These are phyloP conservation scores for Paecilomyces niveus DNA, from an alignment of 2,329 filamentous ascomycete genomes.

Conservation along the genomic window DNA sequence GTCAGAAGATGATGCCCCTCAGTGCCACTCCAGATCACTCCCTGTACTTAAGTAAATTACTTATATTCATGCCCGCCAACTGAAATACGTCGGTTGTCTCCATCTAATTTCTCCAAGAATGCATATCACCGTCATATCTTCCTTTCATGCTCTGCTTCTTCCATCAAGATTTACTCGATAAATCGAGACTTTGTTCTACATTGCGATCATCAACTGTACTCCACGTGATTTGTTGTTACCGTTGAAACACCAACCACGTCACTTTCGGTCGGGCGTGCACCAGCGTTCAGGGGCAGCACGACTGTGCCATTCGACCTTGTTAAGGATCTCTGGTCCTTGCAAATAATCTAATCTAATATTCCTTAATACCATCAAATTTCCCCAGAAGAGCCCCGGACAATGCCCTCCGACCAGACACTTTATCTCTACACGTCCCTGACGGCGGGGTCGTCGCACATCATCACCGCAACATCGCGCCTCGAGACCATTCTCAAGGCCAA, in stretches of 20 bases:
- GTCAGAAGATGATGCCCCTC: neutral
- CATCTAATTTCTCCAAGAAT: neutral
- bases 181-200: neutral
- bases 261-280: neutral
- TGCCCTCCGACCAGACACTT: conserved; percentile 50
- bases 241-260: conserved; percentile 37
- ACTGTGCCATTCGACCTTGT: neutral
- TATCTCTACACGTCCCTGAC: conserved; percentile 97
- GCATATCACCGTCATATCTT: neutral
- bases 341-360: neutral
- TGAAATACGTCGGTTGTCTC: too few relatives aligned
- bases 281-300: conserved; percentile 18
- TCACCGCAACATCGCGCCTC: conserved; percentile 89
- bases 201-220: neutral
- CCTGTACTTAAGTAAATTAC: too few relatives aligned
- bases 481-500: conserved; percentile 96
- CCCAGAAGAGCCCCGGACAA: neutral
- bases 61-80: too few relatives aligned
- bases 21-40: neutral
- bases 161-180: neutral
- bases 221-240: conserved; percentile 41
- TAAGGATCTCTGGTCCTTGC: neutral
- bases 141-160: neutral
- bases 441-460: conserved; percentile 89
- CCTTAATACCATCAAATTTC: neutral